phyloP scores from a whole-genome alignment of 192 early-diverging fungal species.

The Glomus cerebriforme region DNA sequence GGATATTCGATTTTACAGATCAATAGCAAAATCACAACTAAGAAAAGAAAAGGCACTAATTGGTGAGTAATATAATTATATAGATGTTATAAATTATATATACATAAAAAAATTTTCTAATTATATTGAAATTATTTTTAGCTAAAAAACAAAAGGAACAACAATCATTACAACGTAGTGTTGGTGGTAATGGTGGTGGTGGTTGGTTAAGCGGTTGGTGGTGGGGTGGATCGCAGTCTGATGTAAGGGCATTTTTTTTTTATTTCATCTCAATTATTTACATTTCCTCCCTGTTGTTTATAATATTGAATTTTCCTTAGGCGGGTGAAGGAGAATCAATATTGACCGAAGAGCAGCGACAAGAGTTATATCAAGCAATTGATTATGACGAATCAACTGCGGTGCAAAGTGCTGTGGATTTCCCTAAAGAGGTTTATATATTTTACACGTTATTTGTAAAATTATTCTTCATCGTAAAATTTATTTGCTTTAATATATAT shows the following conservation, averaged over 20 bases:
- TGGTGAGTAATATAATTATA: slow-evolving; percentile 35
- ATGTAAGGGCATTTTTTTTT: slow-evolving; percentile 16
- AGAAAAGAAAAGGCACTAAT: slow-evolving; percentile 73
- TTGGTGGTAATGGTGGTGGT: neutral
- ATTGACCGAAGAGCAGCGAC: slow-evolving; percentile 82
- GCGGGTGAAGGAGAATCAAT: slow-evolving; percentile 38
- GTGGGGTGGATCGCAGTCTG: slow-evolving; percentile 32
- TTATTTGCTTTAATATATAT: neutral
- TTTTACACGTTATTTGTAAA: neutral
- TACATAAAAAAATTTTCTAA: neutral
- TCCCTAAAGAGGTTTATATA: slow-evolving; percentile 61
- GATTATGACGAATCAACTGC: slow-evolving; percentile 86
- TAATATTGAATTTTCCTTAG: slow-evolving; percentile 17
- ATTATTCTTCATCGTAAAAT: neutral
- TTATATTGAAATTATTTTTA: slow-evolving; percentile 8
- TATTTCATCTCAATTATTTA: neutral
- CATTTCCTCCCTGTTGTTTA: neutral
- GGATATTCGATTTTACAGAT: slow-evolving; percentile 87
- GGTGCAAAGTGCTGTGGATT: slow-evolving; percentile 51
- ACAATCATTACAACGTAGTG: neutral
- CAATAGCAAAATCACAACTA: slow-evolving; percentile 70
- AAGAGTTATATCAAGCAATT: slow-evolving; percentile 91
- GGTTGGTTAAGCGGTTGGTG: slow-evolving; percentile 40
- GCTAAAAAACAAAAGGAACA: slow-evolving; percentile 10
- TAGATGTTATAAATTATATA: slow-evolving; percentile 5